Evolutionary conservation across 106 monocot genomes (phyloP), one percentile per base, ranked within the genome.

Genomic region (Dioscorea alata): DNA sequence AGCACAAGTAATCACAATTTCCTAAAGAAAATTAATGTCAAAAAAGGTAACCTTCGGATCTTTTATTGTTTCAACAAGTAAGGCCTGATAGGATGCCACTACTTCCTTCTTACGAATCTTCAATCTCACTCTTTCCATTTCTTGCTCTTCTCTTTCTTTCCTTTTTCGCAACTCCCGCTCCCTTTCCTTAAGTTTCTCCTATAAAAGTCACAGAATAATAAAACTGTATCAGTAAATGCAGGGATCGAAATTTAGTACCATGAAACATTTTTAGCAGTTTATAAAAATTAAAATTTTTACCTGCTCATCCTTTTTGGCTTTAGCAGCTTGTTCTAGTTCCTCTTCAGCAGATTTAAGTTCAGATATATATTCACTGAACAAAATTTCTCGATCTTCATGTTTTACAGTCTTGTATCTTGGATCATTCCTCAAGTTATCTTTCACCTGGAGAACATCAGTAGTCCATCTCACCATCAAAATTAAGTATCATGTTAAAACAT

Each of bases 91-190:
- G 32, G 89, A 92, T 68, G 82, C 66, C 58, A 83, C 72, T 65
- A 83, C 84, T 68, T 92, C 97, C 60, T 92, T 99, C 59, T 83
- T 92, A 10, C 87, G 87, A 77, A 92, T 82, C 80, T 92, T 92
- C 64, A 87, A 23, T 73, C 80, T 86, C 33, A 99, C 74, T 67
- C 89, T 82, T 74, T 99, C 92, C 92, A 99, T 87, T 81, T 92
- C 97, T 73, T 92, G 92, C 72, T 92, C 97, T 57, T 97, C 97
- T 61, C 97, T 84, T 83, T 97, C 92, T 71, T 97, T 97, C 61
- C 92, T 84, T 80, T 97, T 97, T 13, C 89, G 79, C 75, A 76
- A 82, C 74, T 97, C 97, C 33, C 89, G 73, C 48, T 97, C 97
- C 65, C 97, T 92, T 66, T 85, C 91, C 73, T 83, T 92, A 25